Percentiles rank a stretch among this genome's conserved stretches.
Evolutionary conservation across 108 stramenopile genomes (phyloP).

Genomic region (Cylindrotheca fusiformis): DNA sequence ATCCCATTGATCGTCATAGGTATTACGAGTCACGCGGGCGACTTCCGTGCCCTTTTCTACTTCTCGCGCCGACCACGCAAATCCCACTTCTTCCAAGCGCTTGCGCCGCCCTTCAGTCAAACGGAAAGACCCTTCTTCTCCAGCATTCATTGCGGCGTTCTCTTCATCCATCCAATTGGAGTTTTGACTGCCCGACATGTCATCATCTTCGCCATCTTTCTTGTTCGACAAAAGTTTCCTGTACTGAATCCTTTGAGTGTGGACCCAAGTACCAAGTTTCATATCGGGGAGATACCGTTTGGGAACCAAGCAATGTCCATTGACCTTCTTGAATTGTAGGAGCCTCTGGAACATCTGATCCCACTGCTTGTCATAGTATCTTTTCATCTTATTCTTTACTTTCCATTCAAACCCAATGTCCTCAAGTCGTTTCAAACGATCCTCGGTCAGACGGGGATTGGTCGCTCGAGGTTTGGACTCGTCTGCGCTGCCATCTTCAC

Average conservation of each 20-base stretch:
- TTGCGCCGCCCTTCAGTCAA: slow-evolving; percentile 44
- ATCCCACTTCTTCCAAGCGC: slow-evolving; percentile 47
- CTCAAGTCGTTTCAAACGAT: slow-evolving; percentile 55
- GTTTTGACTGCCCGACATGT: not conserved
- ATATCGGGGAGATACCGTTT: slow-evolving; percentile 49
- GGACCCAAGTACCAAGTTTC: slow-evolving; percentile 50
- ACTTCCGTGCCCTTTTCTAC: slow-evolving; percentile 17
- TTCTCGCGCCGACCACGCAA: slow-evolving; percentile 53
- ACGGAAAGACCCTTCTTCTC: slow-evolving; percentile 26
- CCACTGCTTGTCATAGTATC: slow-evolving; percentile 54
- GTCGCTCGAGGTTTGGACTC: slow-evolving; percentile 10
- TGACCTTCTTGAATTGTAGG: slow-evolving; percentile 32
- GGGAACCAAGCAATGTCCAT: slow-evolving; percentile 46
- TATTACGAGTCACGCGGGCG: slow-evolving; percentile 33
- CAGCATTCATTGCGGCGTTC: not conserved
- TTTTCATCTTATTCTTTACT: slow-evolving; percentile 54
- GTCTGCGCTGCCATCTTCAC: not conserved
- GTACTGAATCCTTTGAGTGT: slow-evolving; percentile 54
- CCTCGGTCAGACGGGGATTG: slow-evolving; percentile 53
- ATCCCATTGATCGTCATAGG: slow-evolving; percentile 62
- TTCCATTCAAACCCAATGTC: slow-evolving; percentile 73
- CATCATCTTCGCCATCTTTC: slow-evolving; percentile 2
- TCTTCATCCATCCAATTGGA: slow-evolving; percentile 6
- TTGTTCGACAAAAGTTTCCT: slow-evolving; percentile 30
- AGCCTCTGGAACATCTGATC: slow-evolving; percentile 53